Conservation (phyloP, 1,139 yeast species). For the Debaryomyces sp. region DNA sequence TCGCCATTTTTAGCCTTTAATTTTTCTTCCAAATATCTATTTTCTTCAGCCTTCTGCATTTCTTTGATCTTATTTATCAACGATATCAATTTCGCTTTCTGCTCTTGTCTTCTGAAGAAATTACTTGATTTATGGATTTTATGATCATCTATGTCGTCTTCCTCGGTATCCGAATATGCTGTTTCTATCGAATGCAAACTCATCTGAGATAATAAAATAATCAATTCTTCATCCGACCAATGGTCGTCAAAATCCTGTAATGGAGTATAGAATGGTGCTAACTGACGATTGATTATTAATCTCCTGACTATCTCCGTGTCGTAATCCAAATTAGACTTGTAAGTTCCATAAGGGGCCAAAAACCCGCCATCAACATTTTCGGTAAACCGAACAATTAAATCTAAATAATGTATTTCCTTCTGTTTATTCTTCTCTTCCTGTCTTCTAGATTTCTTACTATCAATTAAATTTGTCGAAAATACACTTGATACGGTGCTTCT, state of each 20-base stretch:
- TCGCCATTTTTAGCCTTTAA: constrained; percentile 20
- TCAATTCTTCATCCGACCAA: constrained; percentile 75
- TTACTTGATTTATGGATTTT: constrained; percentile 55
- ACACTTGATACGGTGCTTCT: constrained; percentile 23
- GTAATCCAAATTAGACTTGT: constrained; percentile 74
- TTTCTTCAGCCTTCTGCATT: constrained; percentile 59
- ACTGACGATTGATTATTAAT: constrained; percentile 57
- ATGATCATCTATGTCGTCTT: constrained; percentile 58
- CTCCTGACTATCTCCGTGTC: constrained; percentile 69
- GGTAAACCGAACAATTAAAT: constrained; percentile 57
- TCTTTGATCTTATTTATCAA: constrained; percentile 51
- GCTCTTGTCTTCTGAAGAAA: constrained; percentile 56
- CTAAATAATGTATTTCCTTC: constrained; percentile 56
- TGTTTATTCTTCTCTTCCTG: constrained; percentile 54
- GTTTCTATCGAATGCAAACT: constrained; percentile 62
- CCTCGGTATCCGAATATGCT: constrained; percentile 58
- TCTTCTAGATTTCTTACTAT: constrained; percentile 28
- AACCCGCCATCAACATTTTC: constrained; percentile 80
- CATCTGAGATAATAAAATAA: constrained; percentile 55
- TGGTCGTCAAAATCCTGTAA: constrained; percentile 74
- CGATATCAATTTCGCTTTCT: constrained; percentile 51
- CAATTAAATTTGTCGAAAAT: constrained; percentile 19
- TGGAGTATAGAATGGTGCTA: constrained; percentile 93
- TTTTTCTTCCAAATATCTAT: constrained; percentile 45
- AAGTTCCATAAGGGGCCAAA: constrained; percentile 87